phyloP scores from a whole-genome alignment of 2,329 filamentous ascomycete species.

The Cladosporium sphaerospermum region DNA sequence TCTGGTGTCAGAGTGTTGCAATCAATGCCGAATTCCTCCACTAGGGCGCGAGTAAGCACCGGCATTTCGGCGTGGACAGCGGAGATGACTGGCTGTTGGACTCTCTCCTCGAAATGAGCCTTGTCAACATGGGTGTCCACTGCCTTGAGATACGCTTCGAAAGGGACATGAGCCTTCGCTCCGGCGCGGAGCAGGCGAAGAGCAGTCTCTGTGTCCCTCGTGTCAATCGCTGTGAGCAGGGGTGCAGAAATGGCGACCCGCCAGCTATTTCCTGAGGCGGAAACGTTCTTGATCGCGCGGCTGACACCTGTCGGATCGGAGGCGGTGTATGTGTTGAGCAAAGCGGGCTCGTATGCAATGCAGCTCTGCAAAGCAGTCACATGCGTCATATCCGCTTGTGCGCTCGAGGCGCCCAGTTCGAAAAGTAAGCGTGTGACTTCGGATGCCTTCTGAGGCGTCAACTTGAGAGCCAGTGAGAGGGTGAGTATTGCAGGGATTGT shows the following conservation, averaged over 20 bases:
- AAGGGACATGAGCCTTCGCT: conserved; percentile 53
- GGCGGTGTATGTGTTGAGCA: conserved; percentile 41
- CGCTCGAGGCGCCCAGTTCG: conserved; percentile 62
- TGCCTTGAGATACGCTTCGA: conserved; percentile 57
- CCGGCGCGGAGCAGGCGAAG: conserved; percentile 59
- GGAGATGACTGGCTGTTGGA: conserved; percentile 61
- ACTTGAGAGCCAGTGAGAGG: conserved; percentile 59
- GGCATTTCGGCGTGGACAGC: conserved; percentile 50
- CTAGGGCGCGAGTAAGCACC: conserved; percentile 51
- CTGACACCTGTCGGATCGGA: conserved; percentile 56
- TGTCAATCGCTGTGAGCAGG: conserved; percentile 54
- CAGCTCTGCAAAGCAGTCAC: conserved; percentile 62
- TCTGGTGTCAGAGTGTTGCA: conserved; percentile 51
- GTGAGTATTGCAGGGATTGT: conserved; percentile 58
- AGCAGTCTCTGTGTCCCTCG: conserved; percentile 48
- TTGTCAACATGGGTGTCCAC: conserved; percentile 60
- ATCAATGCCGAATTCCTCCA: conserved; percentile 54
- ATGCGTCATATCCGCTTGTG: conserved; percentile 63
- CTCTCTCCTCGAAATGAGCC: conserved; percentile 39
- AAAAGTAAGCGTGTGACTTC: conserved; percentile 61
- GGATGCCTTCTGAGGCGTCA: conserved; percentile 58
- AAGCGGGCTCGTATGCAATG: conserved; percentile 46
- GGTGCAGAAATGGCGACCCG: conserved; percentile 39
- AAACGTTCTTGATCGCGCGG: conserved; percentile 61
- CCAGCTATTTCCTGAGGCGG: conserved; percentile 35